phyloP scores from a whole-genome alignment of 495 filamentous ascomycete genomes.

The Pyrenula aspistea region DNA sequence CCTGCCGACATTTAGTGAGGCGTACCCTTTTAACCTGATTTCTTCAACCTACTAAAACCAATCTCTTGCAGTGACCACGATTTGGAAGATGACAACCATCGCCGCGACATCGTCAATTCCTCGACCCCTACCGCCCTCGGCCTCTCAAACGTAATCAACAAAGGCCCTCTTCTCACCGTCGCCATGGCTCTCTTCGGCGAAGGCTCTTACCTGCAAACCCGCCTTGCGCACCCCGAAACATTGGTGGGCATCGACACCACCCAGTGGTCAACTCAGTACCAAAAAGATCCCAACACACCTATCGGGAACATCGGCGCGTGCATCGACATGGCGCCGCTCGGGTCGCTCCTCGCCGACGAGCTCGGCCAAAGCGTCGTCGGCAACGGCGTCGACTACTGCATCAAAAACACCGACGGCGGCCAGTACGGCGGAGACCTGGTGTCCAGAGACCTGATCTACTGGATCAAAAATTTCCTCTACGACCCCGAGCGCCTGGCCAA shows the following conservation, averaged over 20 bases:
- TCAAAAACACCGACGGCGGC: conserved; percentile 1
- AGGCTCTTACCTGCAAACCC: conserved; percentile 9
- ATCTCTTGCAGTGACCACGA: background rate
- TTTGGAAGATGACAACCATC: background rate
- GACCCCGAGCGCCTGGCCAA: conserved; percentile 2
- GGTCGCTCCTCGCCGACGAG: background rate
- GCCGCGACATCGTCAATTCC: background rate
- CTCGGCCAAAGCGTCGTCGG: background rate
- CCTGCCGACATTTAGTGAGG: background rate
- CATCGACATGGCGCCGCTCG: conserved; percentile 1
- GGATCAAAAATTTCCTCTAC: conserved; percentile 3
- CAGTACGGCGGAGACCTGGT: background rate
- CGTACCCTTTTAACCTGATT: too few species aligned
- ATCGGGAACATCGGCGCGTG: background rate
- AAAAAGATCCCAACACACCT: background rate
- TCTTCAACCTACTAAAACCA: background rate
- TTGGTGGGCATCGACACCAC: background rate
- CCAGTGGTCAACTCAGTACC: too few species aligned
- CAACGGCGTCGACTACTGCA: background rate
- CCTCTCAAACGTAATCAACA: conserved; percentile 2
- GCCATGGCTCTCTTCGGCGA: conserved; percentile 16
- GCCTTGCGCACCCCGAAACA: background rate
- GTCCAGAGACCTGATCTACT: background rate
- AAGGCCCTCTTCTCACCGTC: conserved; percentile 14
- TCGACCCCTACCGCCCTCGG: conserved; percentile 1